These are phyloP conservation scores for Myriosclerotinia curreyana DNA, from an alignment of 2,329 filamentous ascomycete genomes.

Conservation along the genomic window DNA sequence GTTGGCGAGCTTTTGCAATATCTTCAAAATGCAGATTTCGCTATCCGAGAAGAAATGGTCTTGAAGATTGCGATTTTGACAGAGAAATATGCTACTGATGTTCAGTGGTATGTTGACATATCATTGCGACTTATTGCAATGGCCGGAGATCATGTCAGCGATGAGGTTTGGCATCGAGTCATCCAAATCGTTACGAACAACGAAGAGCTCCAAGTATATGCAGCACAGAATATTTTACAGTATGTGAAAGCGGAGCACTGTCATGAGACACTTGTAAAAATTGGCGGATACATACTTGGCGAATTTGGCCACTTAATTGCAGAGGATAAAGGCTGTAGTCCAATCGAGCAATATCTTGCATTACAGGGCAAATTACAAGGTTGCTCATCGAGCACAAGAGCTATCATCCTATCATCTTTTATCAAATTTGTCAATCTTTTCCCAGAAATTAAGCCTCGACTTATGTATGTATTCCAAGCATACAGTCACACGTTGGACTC, in stretches of 20 bases:
- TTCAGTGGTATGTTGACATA: slow-evolving; percentile 99
- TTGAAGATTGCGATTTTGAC: slow-evolving; percentile 97
- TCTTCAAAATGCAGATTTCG: slow-evolving; percentile 93
- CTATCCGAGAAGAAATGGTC: slow-evolving; percentile 98
- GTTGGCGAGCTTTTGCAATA: slow-evolving; percentile 93
- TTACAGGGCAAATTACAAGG: slow-evolving; percentile 85
- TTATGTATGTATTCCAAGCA: slow-evolving; percentile 82
- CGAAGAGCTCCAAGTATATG: slow-evolving; percentile 95
- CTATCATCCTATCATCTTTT: slow-evolving; percentile 92
- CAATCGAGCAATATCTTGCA: slow-evolving; percentile 94
- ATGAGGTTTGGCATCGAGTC: slow-evolving; percentile 98
- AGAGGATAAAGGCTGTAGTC: slow-evolving; percentile 86
- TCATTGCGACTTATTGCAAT: slow-evolving; percentile 91
- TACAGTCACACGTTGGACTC: slow-evolving; percentile 95
- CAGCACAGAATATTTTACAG: slow-evolving; percentile 86
- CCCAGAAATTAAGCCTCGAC: slow-evolving; percentile 94
- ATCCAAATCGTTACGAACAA: slow-evolving; percentile 99
- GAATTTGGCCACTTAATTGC: slow-evolving; percentile 97
- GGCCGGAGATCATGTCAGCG: slow-evolving; percentile 96
- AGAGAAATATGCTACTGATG: slow-evolving; percentile 96
- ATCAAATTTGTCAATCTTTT: slow-evolving; percentile 98
- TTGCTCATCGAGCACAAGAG: slow-evolving; percentile 84
- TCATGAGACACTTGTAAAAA: slow-evolving; percentile 96
- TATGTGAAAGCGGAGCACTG: slow-evolving; percentile 92
- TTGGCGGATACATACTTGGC: slow-evolving; percentile 91